phyloP scores from a whole-genome alignment of 2,329 filamentous ascomycete species.

The Lecanicillium sp. region DNA sequence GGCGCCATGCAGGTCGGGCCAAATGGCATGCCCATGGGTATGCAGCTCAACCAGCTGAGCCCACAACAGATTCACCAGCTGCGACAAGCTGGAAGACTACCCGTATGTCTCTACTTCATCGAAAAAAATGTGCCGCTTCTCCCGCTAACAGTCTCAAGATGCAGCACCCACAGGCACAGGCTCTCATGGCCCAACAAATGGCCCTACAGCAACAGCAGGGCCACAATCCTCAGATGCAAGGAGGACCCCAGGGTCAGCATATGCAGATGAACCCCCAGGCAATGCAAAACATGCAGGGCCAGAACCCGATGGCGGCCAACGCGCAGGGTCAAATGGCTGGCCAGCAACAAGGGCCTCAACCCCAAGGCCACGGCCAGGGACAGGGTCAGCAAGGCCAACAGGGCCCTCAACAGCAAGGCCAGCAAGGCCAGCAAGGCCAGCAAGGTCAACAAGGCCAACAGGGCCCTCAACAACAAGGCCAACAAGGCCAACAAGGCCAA shows the following conservation, averaged over 20 bases:
- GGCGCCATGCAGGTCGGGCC: slow-evolving; percentile 22
- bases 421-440: slow-evolving; percentile 20
- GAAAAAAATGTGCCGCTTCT: too few species aligned
- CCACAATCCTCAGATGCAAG: slow-evolving; percentile 31
- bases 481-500: slow-evolving; percentile 10
- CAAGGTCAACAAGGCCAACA: slow-evolving; percentile 28
- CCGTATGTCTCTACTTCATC: slow-evolving; percentile 28
- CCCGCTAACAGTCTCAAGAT: slow-evolving; percentile 8
- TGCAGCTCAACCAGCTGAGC: slow-evolving; percentile 35
- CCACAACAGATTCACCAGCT: slow-evolving; percentile 45
- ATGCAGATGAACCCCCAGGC: slow-evolving; percentile 41
- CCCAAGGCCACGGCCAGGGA: slow-evolving; percentile 16
- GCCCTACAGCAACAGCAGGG: slow-evolving; percentile 32
- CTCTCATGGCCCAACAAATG: slow-evolving; percentile 35
- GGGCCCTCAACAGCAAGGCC: slow-evolving; percentile 20
- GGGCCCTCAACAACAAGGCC: slow-evolving; percentile 16
- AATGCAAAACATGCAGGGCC: slow-evolving; percentile 31
- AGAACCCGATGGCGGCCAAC: slow-evolving; percentile 17
- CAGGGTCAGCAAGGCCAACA: slow-evolving; percentile 16
- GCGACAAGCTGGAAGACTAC: slow-evolving; percentile 31
- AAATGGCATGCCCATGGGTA: slow-evolving; percentile 36
- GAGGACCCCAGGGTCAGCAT: slow-evolving; percentile 36
- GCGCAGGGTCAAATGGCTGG: slow-evolving; percentile 11
- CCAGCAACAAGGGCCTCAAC: slow-evolving; percentile 12
- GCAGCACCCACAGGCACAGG: slow-evolving; percentile 17